Evolutionary conservation across 2,329 filamentous ascomycete genomes (phyloP).

Genomic region (Sporothrix pallida): DNA sequence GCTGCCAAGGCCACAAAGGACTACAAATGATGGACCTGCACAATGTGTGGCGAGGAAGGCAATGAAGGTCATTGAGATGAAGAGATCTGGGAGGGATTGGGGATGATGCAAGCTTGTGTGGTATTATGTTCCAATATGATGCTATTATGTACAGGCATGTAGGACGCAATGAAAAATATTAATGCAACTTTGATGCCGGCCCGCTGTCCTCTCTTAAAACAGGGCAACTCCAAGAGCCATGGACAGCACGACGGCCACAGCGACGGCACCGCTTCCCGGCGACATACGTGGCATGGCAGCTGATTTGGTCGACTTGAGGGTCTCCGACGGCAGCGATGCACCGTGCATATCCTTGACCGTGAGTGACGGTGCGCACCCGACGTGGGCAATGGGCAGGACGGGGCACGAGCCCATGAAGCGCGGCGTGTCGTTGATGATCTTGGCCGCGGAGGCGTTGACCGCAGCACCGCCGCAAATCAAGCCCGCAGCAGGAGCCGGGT

Average conservation of each 20-base stretch:
- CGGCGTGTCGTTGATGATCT: neutral
- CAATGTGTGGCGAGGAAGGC: too few relatives aligned
- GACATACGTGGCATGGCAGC: neutral
- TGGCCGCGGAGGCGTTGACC: neutral
- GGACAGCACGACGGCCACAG: neutral
- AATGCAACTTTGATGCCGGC: too few relatives aligned
- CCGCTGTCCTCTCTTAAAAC: too few relatives aligned
- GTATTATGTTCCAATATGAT: too few relatives aligned
- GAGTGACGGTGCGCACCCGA: neutral
- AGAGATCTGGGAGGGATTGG: too few relatives aligned
- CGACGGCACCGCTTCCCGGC: neutral
- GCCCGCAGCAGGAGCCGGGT: neutral
- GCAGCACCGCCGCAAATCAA: neutral
- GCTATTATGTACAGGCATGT: too few relatives aligned
- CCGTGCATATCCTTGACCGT: slow-evolving; percentile 1
- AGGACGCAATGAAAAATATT: too few relatives aligned
- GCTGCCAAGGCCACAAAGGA: neutral
- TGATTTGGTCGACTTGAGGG: neutral
- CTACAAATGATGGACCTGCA: neutral
- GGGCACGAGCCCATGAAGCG: neutral
- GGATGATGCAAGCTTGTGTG: too few relatives aligned
- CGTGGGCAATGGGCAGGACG: neutral
- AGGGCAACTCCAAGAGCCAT: neutral
- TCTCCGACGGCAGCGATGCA: neutral
- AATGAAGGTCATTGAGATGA: too few relatives aligned